Base-by-base conservation (phyloP, 495 filamentous ascomycete genomes). In the Corynascus novoguineensis region DNA sequence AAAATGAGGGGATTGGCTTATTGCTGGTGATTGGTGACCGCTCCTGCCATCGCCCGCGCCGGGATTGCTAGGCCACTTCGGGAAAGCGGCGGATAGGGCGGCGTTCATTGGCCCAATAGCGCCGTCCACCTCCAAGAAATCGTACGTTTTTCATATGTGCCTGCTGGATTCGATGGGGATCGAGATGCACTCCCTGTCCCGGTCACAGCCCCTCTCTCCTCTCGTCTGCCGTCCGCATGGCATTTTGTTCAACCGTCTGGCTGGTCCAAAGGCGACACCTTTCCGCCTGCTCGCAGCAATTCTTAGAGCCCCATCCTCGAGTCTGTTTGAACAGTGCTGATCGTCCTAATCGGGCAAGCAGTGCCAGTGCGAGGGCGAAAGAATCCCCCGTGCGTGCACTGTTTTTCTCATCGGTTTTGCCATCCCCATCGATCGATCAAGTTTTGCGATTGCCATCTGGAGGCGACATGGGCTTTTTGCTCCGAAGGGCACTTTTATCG, bases 61-160 rank as follows among this genome's bases (percentile, higher is more conserved):
- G 46, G 41, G 19, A 27, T 59, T 35, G 42, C 34, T 44, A 55
- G 29, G 22, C 32, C 35, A 25, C 24, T 49, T 48, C 21, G 53
- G 53, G 47, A 60, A 54, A 52, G 58, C 40, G 41, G 60, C 56
- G 58, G 62, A 50, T 24, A 54, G 19, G 24, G 21, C 19, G 34
- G 15, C 17, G 22, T 35, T 62, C 52, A 69, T 70, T 70, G 68
- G 68, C 35, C 24, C 44, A 50, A 24, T 22, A 15, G 51, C 59
- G 58, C 61, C 58, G 28, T 57, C 19, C 31, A 50, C 28, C 60
- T 25, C 56, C 49, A 59, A 50, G 59, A 29, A 55, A 68, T 69
- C 65, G 63, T 68, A 69, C 63, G 63, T 71, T 69, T 69, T 69
- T 60, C 67, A 64, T 65, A 60, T 64, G 63, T 49, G 25, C 19